These are phyloP conservation scores for Chlamydomonas asymmetrica DNA, from an alignment of 139 green algal genomes.

Conservation along the genomic window DNA sequence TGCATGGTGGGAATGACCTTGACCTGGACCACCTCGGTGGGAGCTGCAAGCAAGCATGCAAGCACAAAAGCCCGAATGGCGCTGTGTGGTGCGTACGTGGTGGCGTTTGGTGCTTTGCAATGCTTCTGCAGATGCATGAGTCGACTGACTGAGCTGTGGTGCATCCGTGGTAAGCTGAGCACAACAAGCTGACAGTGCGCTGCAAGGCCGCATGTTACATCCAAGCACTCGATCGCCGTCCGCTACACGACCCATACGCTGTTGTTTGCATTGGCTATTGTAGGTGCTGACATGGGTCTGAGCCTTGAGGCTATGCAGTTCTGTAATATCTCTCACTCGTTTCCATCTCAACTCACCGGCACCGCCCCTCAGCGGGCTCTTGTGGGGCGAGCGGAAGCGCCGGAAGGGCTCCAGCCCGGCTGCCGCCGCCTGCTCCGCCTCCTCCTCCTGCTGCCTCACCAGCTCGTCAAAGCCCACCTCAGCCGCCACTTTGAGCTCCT, in stretches of 20 bases:
- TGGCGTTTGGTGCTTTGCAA: no score
- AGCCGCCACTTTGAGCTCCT: constrained; percentile 57
- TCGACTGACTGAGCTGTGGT: background rate
- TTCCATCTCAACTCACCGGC: constrained; percentile 14
- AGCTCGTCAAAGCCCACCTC: constrained; percentile 65
- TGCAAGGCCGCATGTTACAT: no score
- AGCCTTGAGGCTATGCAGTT: no score
- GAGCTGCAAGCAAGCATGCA: no score
- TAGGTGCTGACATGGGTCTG: no score
- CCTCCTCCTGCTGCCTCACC: constrained; percentile 42
- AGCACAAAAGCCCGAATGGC: no score
- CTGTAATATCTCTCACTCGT: background rate
- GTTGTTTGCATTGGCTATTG: no score
- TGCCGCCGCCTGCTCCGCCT: constrained; percentile 2
- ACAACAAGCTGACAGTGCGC: no score
- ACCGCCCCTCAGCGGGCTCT: constrained; percentile 11
- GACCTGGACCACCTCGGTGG: constrained; percentile 43
- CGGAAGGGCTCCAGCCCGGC: background rate
- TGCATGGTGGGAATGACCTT: constrained; percentile 31
- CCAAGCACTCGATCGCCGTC: no score
- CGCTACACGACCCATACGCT: no score
- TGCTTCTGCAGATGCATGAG: background rate
- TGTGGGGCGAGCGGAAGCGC: constrained; percentile 15
- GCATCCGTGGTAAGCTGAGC: background rate
- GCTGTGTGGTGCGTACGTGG: no score